Conservation (phyloP, 495 filamentous ascomycete genomes). For the Hypoxylon cercidicola region DNA sequence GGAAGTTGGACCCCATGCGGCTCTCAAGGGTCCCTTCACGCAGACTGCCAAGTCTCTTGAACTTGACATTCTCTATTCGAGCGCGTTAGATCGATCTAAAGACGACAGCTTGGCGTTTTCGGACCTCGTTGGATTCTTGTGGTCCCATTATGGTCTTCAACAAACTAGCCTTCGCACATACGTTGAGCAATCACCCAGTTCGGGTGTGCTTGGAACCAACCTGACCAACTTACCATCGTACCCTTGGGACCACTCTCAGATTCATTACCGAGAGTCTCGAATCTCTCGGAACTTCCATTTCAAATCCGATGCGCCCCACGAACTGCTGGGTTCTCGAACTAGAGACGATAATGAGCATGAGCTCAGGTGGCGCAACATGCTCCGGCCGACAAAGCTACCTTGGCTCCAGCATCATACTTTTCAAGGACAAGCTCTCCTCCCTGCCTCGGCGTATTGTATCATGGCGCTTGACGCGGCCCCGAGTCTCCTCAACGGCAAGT, state of each 20-base stretch:
- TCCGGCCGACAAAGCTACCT: slow-evolving; percentile 55
- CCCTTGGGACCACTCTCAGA: slow-evolving; percentile 60
- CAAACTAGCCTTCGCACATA: slow-evolving; percentile 44
- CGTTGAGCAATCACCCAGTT: slow-evolving; percentile 49
- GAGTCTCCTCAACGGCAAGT: slow-evolving; percentile 33
- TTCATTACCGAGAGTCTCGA: slow-evolving; percentile 59
- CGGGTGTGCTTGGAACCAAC: slow-evolving; percentile 37
- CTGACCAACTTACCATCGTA: slow-evolving; percentile 54
- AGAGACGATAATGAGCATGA: slow-evolving; percentile 55
- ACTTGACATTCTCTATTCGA: slow-evolving; percentile 48
- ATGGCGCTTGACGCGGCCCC: slow-evolving; percentile 58
- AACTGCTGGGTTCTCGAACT: slow-evolving; percentile 58
- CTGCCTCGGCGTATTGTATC: slow-evolving; percentile 56
- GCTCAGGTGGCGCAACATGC: slow-evolving; percentile 58
- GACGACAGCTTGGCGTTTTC: slow-evolving; percentile 53
- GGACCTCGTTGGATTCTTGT: slow-evolving; percentile 60
- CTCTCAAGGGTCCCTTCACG: slow-evolving; percentile 59
- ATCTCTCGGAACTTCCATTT: slow-evolving; percentile 58
- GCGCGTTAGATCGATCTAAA: slow-evolving; percentile 48
- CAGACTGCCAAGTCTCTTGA: slow-evolving; percentile 52
- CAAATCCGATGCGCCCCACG: slow-evolving; percentile 51
- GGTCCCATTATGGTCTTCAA: slow-evolving; percentile 52
- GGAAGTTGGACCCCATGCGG: slow-evolving; percentile 68
- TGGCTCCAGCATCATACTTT: slow-evolving; percentile 57
- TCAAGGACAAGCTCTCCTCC: slow-evolving; percentile 55